phyloP scores from a whole-genome alignment of 1,284 basidiomycete genomes.

The Sanghuangporus sanghuang region DNA sequence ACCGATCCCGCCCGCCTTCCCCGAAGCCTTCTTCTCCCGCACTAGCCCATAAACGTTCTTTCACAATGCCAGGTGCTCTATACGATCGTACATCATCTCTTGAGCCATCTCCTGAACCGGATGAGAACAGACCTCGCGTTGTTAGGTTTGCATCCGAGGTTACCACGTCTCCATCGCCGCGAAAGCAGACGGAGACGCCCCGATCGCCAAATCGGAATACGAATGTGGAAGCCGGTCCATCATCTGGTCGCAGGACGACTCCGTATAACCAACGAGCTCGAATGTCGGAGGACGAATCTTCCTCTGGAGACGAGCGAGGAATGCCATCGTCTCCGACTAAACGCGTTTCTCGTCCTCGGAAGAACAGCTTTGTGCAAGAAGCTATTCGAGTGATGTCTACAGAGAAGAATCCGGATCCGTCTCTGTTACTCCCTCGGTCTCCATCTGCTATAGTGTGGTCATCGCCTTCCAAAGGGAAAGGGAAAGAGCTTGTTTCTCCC shows the following conservation, averaged over 20 bases:
- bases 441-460: neutral
- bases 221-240: neutral
- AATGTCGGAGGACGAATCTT: neutral
- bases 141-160: slow-evolving; percentile 34
- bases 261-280: neutral
- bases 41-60: slow-evolving; percentile 31
- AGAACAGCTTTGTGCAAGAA: neutral
- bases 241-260: neutral
- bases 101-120: slow-evolving; percentile 36
- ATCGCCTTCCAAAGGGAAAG: slow-evolving; percentile 8
- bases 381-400: neutral
- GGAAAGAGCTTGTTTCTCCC: neutral
- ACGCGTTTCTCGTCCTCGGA: slow-evolving; percentile 7
- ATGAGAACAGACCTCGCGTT: slow-evolving; percentile 28
- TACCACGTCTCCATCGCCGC: slow-evolving; percentile 14
- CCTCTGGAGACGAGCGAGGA: neutral
- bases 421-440: slow-evolving; percentile 1
- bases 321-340: slow-evolving; percentile 8
- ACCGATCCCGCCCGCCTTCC: slow-evolving; percentile 29
- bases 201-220: neutral
- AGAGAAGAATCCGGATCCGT: neutral
- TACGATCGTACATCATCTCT: slow-evolving; percentile 66
- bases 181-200: neutral
- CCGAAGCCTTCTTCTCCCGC: slow-evolving; percentile 25
- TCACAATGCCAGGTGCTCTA: slow-evolving; percentile 75